Percentiles rank a stretch among this genome's conserved stretches.
Conservation (phyloP, 2,329 filamentous ascomycete genomes). For the Cladosporium sp. region DNA sequence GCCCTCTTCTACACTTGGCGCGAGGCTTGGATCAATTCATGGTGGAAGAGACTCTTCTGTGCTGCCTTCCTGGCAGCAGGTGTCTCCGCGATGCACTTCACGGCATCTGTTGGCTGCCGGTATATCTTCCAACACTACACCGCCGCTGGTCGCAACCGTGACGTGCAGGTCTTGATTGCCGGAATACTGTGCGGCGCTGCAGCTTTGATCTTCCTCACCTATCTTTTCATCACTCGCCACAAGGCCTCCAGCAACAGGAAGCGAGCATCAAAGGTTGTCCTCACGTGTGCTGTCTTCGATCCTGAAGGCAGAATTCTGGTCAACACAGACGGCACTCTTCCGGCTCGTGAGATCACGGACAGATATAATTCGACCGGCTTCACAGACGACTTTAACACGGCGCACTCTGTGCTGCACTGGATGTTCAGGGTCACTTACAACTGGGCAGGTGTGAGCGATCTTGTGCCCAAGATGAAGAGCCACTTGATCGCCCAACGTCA, state of each 20-base stretch:
- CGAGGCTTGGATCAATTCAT: conserved; percentile 73
- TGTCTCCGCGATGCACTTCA: conserved; percentile 88
- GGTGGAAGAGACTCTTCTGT: conserved; percentile 71
- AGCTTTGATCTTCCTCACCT: conserved; percentile 38
- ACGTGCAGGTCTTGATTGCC: conserved; percentile 71
- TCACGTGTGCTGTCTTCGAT: conserved; percentile 67
- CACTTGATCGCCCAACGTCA: conserved; percentile 58
- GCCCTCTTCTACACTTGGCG: conserved; percentile 76
- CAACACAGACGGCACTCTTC: conserved; percentile 67
- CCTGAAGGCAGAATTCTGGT: conserved; percentile 66
- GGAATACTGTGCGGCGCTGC: conserved; percentile 58
- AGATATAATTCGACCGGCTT: conserved; percentile 66
- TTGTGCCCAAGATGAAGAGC: conserved; percentile 70
- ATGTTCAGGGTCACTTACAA: conserved; percentile 78
- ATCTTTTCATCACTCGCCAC: conserved; percentile 40
- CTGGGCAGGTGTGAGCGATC: conserved; percentile 67
- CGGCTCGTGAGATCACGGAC: conserved; percentile 75
- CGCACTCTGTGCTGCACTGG: conserved; percentile 83
- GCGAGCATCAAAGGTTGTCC: conserved; percentile 55
- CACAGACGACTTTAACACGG: conserved; percentile 72
- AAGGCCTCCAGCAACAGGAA: conserved; percentile 41
- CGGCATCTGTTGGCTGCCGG: conserved; percentile 67
- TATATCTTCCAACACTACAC: conserved; percentile 60
- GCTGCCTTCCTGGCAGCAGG: conserved; percentile 69
- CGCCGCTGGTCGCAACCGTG: conserved; percentile 43